A percentile compares a stretch with the other conserved stretches of the same genome.
Conservation (phyloP, 345 rosid species). For the Populus euphratica region DNA sequence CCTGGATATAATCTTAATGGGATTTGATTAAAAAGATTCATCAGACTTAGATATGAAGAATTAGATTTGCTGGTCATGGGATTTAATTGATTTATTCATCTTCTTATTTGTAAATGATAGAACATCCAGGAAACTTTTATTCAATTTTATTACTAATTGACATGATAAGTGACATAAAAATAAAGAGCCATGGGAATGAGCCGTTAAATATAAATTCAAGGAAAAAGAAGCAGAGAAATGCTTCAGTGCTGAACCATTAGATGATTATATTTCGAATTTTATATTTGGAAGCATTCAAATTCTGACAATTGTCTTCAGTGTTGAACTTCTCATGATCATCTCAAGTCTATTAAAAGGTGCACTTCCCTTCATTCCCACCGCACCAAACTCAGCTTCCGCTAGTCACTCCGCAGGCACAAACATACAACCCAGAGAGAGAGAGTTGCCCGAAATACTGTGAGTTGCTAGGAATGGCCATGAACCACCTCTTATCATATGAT, state of each 20-base stretch:
- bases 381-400: slow-evolving; percentile 11
- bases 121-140: too few relatives aligned
- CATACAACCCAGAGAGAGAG: background rate
- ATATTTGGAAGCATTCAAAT: slow-evolving; percentile 33
- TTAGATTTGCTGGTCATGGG: too few relatives aligned
- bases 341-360: slow-evolving; percentile 27
- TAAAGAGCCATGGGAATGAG: slow-evolving; percentile 21
- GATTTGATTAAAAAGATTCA: too few relatives aligned
- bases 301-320: slow-evolving; percentile 6
- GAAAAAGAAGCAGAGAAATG: slow-evolving; percentile 1
- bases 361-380: slow-evolving; percentile 15
- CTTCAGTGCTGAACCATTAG: slow-evolving; percentile 16
- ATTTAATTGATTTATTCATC: too few relatives aligned
- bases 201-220: slow-evolving; percentile 13
- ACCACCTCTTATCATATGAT: slow-evolving; percentile 38
- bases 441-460: background rate
- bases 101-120: too few relatives aligned
- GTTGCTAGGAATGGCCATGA: slow-evolving; percentile 43
- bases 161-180: background rate
- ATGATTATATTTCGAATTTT: slow-evolving; percentile 21
- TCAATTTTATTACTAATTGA: background rate
- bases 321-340: slow-evolving; percentile 7
- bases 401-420: background rate
- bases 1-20: too few relatives aligned
- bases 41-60: too few relatives aligned